Evolutionary conservation across 495 filamentous ascomycete species (phyloP).

Genomic region (Annulohypoxylon maeteangense): DNA sequence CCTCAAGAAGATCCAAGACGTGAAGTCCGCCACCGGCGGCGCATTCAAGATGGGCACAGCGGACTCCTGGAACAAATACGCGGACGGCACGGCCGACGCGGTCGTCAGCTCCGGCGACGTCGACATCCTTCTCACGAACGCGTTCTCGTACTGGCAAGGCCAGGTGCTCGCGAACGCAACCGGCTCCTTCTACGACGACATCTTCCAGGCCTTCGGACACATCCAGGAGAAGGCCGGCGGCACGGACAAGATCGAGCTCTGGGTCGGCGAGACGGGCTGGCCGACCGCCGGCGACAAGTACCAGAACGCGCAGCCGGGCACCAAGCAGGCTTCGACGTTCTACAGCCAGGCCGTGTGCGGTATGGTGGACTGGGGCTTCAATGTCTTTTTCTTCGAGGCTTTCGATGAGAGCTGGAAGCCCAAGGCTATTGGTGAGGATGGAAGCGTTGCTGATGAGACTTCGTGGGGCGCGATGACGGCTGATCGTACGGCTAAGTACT

Average conservation of each 20-base stretch:
- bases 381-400: slow-evolving; percentile 87
- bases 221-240: slow-evolving; percentile 70
- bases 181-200: slow-evolving; percentile 77
- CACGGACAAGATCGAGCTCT: slow-evolving; percentile 68
- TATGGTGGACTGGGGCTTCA: slow-evolving; percentile 75
- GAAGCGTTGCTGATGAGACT: slow-evolving; percentile 72
- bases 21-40: slow-evolving; percentile 62
- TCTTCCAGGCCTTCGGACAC: slow-evolving; percentile 74
- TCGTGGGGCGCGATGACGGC: slow-evolving; percentile 80
- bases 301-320: slow-evolving; percentile 69
- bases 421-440: slow-evolving; percentile 72
- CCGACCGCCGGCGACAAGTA: slow-evolving; percentile 71
- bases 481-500: slow-evolving; percentile 71
- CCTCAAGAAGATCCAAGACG: slow-evolving; percentile 69
- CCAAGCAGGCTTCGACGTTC: slow-evolving; percentile 68
- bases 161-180: slow-evolving; percentile 70
- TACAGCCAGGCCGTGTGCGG: slow-evolving; percentile 76
- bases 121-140: slow-evolving; percentile 78
- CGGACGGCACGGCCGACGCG: slow-evolving; percentile 77
- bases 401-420: slow-evolving; percentile 88
- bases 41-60: slow-evolving; percentile 76
- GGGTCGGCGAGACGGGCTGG: slow-evolving; percentile 79
- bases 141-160: slow-evolving; percentile 88
- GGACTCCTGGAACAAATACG: slow-evolving; percentile 84
- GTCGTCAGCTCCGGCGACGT: slow-evolving; percentile 66